Evolutionary conservation across 2,329 filamentous ascomycete species (phyloP), one percentile per base, ranked within the genome.

Genomic region (Xylariales sp.): DNA sequence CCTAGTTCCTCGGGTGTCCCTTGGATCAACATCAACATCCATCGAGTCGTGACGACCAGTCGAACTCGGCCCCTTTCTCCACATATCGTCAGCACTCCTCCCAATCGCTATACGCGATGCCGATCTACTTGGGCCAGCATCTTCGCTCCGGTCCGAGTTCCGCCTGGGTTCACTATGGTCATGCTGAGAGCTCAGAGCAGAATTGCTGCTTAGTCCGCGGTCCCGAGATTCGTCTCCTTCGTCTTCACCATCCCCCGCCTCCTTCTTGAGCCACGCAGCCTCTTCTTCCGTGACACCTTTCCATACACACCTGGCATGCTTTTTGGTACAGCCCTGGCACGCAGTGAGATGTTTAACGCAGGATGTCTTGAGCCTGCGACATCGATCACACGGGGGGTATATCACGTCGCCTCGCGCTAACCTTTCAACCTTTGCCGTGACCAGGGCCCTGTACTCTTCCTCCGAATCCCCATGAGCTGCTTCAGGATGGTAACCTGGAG

Each of bases 251-350:
- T 57, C 55, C 16, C 51, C 44, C 3, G 44, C 42, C 41, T 63
- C 61, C 27, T 55, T 53, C 40, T 59, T 64, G 3, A 66, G 50
- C 50, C 58, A 55, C 3, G 55, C 54, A 20, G 68, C 55, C 45
- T 95, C 89, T 3, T 84, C 82, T 22, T 87, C 80, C 12, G 79
- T 81, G n/a, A 93, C 78, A 32, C 85, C 80, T 51, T 82, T 86
- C 88, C 88, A 95, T 11, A 81, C 82, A 60, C 88, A 95, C 54
- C 89, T 90, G 15, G 87, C 87, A 58, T 95, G 88, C 59, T 94
- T 94, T 60, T 87, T 90, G 0, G 88, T 94, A 61, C 88, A 95
- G 16, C 87, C 88, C 61, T 84, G 80, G 56, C 89, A 95, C 7
- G 88, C 87, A 0, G 88, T 94, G 28, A 93, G 70, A 48, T 95